Evolutionary conservation across 2,329 filamentous ascomycete species (phyloP).

Genomic region (Sphaerulina populicola): DNA sequence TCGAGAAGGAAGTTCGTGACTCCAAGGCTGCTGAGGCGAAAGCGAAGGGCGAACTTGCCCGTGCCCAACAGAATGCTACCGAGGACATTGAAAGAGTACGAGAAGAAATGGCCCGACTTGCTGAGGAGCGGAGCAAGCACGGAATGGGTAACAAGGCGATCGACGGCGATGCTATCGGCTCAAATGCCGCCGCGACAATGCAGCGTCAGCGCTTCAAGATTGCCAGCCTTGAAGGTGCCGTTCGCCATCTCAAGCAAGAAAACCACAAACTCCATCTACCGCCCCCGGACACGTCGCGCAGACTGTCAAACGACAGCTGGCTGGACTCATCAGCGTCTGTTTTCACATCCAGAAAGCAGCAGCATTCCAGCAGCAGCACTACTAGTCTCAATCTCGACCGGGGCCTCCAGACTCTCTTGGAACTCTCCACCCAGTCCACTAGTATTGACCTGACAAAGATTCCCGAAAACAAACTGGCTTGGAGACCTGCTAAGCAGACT

Average conservation of each 20-base stretch:
- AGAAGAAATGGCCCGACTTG: slow-evolving; percentile 26
- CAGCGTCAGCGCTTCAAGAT: slow-evolving; percentile 62
- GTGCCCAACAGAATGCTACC: slow-evolving; percentile 23
- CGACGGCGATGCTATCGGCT: slow-evolving; percentile 58
- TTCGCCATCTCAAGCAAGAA: slow-evolving; percentile 60
- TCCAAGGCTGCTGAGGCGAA: slow-evolving; percentile 48
- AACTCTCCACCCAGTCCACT: slow-evolving; percentile 49
- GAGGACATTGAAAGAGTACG: slow-evolving; percentile 26
- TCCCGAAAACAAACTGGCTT: slow-evolving; percentile 54
- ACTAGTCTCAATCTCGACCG: slow-evolving; percentile 52
- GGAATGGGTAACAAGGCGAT: slow-evolving; percentile 49
- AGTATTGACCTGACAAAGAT: slow-evolving; percentile 53
- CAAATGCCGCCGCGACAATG: slow-evolving; percentile 62
- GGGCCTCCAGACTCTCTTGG: slow-evolving; percentile 56
- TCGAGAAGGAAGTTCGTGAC: slow-evolving; percentile 43
- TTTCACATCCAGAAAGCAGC: slow-evolving; percentile 40
- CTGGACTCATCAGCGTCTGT: background rate
- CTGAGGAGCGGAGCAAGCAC: slow-evolving; percentile 30
- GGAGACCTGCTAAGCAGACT: slow-evolving; percentile 57
- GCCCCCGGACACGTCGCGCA: slow-evolving; percentile 44
- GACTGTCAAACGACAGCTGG: slow-evolving; percentile 34
- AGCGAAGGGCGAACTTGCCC: slow-evolving; percentile 32
- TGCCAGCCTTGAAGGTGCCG: slow-evolving; percentile 53
- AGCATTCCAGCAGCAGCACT: slow-evolving; percentile 19
- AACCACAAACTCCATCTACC: slow-evolving; percentile 53